Conservation (phyloP, 2,329 filamentous ascomycete genomes). For the Colletotrichum melonis region DNA sequence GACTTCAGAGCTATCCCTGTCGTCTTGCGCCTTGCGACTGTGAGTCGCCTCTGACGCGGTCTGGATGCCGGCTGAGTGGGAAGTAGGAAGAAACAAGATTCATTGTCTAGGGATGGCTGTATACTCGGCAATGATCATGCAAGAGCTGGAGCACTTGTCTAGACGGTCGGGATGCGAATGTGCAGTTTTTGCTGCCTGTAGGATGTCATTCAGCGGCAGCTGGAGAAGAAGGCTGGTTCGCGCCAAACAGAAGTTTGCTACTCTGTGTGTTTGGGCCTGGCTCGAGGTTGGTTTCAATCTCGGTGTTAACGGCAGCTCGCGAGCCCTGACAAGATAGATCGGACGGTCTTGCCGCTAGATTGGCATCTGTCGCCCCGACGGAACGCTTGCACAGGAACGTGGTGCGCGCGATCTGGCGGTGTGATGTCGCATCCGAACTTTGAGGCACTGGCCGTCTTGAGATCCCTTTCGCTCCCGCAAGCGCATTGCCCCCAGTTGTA, state of each 20-base stretch:
- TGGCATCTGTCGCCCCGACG: constrained; percentile 10
- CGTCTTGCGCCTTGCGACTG: constrained; percentile 17
- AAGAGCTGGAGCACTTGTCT: neutral
- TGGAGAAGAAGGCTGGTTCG: constrained; percentile 11
- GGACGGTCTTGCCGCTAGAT: constrained; percentile 22
- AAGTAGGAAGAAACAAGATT: neutral
- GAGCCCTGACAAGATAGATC: constrained; percentile 25
- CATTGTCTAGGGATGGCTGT: neutral
- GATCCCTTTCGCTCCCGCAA: neutral
- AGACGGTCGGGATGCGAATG: neutral
- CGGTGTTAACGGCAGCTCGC: constrained; percentile 27
- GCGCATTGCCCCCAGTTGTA: neutral
- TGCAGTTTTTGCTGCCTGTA: neutral
- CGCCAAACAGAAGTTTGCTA: constrained; percentile 20
- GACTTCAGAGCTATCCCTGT: constrained; percentile 13
- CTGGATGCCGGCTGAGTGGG: constrained; percentile 5
- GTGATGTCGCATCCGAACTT: constrained; percentile 15
- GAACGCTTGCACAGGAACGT: constrained; percentile 6
- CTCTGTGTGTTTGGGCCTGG: constrained; percentile 25
- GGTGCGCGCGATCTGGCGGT: constrained; percentile 21
- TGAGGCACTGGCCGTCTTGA: constrained; percentile 11
- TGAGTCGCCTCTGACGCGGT: constrained; percentile 11
- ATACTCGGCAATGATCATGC: constrained; percentile 7
- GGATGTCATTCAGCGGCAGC: neutral
- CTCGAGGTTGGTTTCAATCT: constrained; percentile 34